Conservation (phyloP, 2,329 filamentous ascomycete species). For the Fusarium graminum region DNA sequence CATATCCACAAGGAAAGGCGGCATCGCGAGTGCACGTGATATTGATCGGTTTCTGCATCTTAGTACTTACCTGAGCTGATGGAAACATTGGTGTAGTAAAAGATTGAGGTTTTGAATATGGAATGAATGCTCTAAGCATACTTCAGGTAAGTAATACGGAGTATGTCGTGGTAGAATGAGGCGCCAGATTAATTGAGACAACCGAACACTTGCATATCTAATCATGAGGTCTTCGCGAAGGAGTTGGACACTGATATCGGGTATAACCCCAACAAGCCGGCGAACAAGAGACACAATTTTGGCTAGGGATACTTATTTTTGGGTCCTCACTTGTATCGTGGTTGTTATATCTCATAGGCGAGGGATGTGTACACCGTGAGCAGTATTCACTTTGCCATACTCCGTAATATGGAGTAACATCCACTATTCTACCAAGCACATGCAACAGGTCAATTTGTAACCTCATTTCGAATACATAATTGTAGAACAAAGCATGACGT, state of each 20-base stretch:
- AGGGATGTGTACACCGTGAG: background rate
- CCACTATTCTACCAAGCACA: background rate
- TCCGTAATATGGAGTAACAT: background rate
- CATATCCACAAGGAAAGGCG: constrained; percentile 21
- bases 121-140: background rate
- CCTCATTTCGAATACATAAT: background rate
- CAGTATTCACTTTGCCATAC: background rate
- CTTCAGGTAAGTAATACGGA: background rate
- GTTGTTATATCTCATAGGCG: constrained; percentile 1
- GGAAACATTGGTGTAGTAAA: background rate
- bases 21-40: constrained; percentile 28
- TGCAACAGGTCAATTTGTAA: background rate
- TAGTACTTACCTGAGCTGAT: no score
- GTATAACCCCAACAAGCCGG: constrained; percentile 1
- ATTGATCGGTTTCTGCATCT: background rate
- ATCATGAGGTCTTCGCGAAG: background rate
- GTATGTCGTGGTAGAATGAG: constrained; percentile 3
- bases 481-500: constrained; percentile 4
- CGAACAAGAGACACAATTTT: constrained; percentile 4
- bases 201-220: background rate
- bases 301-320: constrained; percentile 26
- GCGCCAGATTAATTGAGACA: constrained; percentile 1
- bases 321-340: constrained; percentile 1
- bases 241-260: background rate
- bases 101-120: background rate